These are phyloP conservation scores for Helicocarpus griseus DNA, from an alignment of 2,329 filamentous ascomycete genomes.

Conservation along the genomic window DNA sequence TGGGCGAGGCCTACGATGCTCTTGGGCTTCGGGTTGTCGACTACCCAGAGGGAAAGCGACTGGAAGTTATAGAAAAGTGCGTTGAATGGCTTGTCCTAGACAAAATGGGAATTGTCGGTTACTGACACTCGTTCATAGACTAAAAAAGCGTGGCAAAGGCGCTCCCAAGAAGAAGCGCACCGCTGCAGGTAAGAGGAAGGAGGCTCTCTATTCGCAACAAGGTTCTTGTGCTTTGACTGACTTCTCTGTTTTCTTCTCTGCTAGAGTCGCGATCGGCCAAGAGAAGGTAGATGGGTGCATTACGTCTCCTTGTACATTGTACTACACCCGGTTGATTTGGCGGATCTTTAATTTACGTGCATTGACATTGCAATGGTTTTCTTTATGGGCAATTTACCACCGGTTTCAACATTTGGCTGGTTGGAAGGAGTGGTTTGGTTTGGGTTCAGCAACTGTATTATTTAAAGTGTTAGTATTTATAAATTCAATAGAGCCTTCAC, in stretches of 20 bases:
- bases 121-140: conserved; percentile 31
- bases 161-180: conserved; percentile 76
- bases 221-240: neutral
- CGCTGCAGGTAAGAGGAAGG: conserved; percentile 24
- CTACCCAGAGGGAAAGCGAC: conserved; percentile 71
- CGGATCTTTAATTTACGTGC: neutral
- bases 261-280: conserved; percentile 10
- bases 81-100: neutral
- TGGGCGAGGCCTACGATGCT: conserved; percentile 58
- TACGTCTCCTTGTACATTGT: neutral
- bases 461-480: neutral
- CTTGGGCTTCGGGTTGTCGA: conserved; percentile 60
- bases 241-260: conserved; percentile 1
- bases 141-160: conserved; percentile 69
- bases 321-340: neutral
- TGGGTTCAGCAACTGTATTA: conserved; percentile 1
- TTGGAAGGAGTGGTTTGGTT: neutral
- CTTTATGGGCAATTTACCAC: neutral
- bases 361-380: neutral
- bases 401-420: neutral
- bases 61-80: conserved; percentile 52
- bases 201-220: neutral
- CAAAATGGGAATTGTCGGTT: neutral
- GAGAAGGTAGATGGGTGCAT: conserved; percentile 7
- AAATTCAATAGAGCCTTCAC: neutral